phyloP scores from a whole-genome alignment of 441 rosid species.

The Populus trichocarpa region DNA sequence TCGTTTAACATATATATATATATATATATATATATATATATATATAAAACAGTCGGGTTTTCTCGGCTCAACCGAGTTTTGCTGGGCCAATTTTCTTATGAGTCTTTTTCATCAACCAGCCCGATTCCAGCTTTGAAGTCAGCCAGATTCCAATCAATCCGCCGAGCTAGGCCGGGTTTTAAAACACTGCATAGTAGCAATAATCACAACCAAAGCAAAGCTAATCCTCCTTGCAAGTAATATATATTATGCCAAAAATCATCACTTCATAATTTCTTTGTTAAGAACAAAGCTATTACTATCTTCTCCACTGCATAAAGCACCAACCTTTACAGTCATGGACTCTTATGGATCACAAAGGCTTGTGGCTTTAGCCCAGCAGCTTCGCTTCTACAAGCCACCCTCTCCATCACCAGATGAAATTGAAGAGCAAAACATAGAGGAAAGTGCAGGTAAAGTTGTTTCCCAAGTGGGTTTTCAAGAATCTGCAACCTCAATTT shows the following conservation, averaged over 20 bases:
- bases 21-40: no score
- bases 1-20: no score
- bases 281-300: conserved; percentile 30
- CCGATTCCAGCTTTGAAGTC: no score
- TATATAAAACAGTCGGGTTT: no score
- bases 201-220: no score
- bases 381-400: conserved; percentile 76
- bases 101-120: no score
- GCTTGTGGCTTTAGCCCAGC: conserved; percentile 57
- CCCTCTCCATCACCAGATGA: conserved; percentile 55
- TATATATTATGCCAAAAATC: no score
- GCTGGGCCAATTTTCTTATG: no score
- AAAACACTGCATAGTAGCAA: no score
- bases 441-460: conserved; percentile 64
- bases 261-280: conserved; percentile 33
- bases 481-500: conserved; percentile 55
- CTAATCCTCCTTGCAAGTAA: background rate
- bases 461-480: conserved; percentile 78
- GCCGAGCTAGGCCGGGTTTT: no score
- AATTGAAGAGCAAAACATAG: conserved; percentile 44
- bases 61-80: no score
- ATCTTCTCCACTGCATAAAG: conserved; percentile 15
- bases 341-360: conserved; percentile 38
- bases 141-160: no score
- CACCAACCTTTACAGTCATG: conserved; percentile 28